A percentile compares a stretch with the other conserved stretches of the same genome.
Evolutionary conservation across 441 rosid species (phyloP).

Genomic region (Bruguiera hainesii): DNA sequence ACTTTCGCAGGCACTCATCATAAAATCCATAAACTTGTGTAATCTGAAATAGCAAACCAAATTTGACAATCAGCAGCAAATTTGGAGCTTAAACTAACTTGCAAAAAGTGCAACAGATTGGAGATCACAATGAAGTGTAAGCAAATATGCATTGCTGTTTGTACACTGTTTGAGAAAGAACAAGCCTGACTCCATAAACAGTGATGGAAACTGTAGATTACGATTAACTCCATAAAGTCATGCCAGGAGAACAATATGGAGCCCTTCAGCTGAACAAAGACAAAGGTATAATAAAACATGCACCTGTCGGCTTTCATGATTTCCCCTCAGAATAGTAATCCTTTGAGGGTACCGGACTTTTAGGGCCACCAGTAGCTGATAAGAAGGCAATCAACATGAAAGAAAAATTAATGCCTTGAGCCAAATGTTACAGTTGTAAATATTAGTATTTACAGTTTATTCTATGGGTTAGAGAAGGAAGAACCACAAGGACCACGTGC

Average conservation of each 20-base stretch:
- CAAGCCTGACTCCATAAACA: not conserved
- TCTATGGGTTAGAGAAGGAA: not conserved
- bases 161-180: not conserved
- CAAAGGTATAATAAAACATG: conserved; percentile 1
- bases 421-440: not conserved
- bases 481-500: not conserved
- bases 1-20: conserved; percentile 95
- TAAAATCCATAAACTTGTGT: conserved; percentile 97
- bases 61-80: conserved; percentile 21
- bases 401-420: not conserved
- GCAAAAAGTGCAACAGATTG: not conserved
- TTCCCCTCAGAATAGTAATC: conserved; percentile 85
- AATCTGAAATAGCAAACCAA: conserved; percentile 52
- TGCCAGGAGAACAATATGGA: not conserved
- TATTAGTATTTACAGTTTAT: too few species aligned
- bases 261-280: not conserved
- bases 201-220: not conserved
- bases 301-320: conserved; percentile 97
- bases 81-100: not conserved
- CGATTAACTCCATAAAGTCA: not conserved
- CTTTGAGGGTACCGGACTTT: conserved; percentile 81
- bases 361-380: conserved; percentile 81
- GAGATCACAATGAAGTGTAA: not conserved
- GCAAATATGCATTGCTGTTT: not conserved
- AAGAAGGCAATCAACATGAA: conserved; percentile 10